Evolutionary conservation across 1,139 yeast species (phyloP).

Genomic region (Torulaspora globosa): DNA sequence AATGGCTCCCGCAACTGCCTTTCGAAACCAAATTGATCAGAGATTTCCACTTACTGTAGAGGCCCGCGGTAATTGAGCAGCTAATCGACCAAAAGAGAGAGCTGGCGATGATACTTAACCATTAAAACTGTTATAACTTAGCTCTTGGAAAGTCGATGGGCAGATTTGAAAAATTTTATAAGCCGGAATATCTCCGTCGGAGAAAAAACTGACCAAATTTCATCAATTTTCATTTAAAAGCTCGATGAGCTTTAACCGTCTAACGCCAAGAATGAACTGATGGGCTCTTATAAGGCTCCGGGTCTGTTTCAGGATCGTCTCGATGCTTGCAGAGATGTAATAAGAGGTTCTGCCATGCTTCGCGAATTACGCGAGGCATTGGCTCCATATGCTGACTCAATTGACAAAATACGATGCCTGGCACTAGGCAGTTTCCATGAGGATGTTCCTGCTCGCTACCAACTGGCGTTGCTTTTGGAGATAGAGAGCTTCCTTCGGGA

Average conservation of each 20-base stretch:
- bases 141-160: slow-evolving; percentile 1
- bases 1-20: neutral
- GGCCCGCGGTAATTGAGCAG: neutral
- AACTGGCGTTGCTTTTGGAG: slow-evolving; percentile 52
- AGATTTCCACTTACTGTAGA: neutral
- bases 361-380: slow-evolving; percentile 25
- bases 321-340: slow-evolving; percentile 13
- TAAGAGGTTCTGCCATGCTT: slow-evolving; percentile 33
- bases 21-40: neutral
- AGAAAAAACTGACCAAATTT: slow-evolving; percentile 6
- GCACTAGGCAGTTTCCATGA: slow-evolving; percentile 68
- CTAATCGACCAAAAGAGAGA: neutral
- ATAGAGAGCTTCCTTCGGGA: slow-evolving; percentile 31
- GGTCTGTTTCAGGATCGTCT: slow-evolving; percentile 4
- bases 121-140: slow-evolving; percentile 2
- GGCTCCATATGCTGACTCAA: slow-evolving; percentile 6
- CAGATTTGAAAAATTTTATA: slow-evolving; percentile 10
- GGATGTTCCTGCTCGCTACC: slow-evolving; percentile 57
- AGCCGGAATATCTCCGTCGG: slow-evolving; percentile 8
- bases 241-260: neutral
- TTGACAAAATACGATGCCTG: slow-evolving; percentile 51
- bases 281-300: neutral
- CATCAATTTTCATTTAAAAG: slow-evolving; percentile 1
- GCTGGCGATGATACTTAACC: slow-evolving; percentile 1
- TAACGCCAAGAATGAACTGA: neutral